Base-by-base conservation (phyloP, 1,139 yeast species). In the Diutina siamensis region DNA sequence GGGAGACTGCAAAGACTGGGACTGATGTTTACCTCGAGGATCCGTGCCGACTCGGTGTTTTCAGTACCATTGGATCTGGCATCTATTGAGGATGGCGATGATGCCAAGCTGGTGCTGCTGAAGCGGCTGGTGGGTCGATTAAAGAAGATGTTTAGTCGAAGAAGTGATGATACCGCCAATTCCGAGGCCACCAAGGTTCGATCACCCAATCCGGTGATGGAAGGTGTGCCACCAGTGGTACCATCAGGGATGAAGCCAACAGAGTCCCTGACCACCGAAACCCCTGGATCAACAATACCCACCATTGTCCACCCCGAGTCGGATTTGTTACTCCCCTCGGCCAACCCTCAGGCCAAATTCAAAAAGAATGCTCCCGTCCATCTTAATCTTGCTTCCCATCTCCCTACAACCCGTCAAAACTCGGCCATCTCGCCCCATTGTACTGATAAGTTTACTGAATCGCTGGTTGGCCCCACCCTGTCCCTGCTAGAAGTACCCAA, bases 101-200 rank as follows among this genome's bases (percentile, higher is more conserved):
- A 35, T 7, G 27, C 28, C 18, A 9, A 20, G 8, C 40, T 35
- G 40, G 18, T 35, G 18, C 40, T 35, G 40, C 40, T 35, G 40
- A 38, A 38, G 20, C 19, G 21, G n/a, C 13, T 13, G 42, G 20
- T 15, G 42, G 31, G 25, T 20, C 19, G 32, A 18, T 15, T 38
- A 3, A 22, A 25, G 20, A 25, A 25, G 22, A 38, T 38, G 32
- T 38, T 38, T 25, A 8, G 21, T n/a, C 31, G 42, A 13, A 22
- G n/a, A 25, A 38, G 32, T 8, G 32, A 38, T 18, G 40, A 35
- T 5, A 8, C 35, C 34, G 13, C 13, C n/a, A n/a, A n/a, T 25
- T 25, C 28, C 28, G 28, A 25, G 5, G 28, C 5, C 10, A 25
- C 10, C 28, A 25, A 5, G 9, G 9, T 25, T 25, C 28, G 28